Percentiles rank a stretch among this genome's conserved stretches.
Evolutionary conservation across 306 rosid species (phyloP).

Genomic region (Trichosanthes truncata): DNA sequence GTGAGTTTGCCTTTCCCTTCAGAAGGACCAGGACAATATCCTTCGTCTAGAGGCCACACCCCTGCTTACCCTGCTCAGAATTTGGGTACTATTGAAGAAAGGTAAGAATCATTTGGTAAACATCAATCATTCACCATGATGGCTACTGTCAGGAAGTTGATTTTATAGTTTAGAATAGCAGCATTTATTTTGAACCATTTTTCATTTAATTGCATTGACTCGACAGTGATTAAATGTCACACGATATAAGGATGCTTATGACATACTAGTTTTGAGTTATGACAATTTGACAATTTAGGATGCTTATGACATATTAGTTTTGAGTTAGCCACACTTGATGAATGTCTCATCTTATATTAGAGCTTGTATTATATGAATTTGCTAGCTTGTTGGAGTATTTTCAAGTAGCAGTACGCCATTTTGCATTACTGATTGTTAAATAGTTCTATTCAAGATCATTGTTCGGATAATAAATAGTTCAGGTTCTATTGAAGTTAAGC

Average conservation of each 20-base stretch:
- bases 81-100: slow-evolving; percentile 42
- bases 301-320: background rate
- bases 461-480: background rate
- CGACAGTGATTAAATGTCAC: background rate
- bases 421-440: background rate
- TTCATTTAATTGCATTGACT: background rate
- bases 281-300: background rate
- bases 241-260: background rate
- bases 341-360: background rate
- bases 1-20: slow-evolving; percentile 27
- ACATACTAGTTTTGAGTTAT: background rate
- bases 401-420: background rate
- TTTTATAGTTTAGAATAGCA: background rate
- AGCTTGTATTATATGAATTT: background rate
- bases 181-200: background rate
- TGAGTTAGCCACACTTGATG: background rate
- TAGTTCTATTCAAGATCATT: background rate
- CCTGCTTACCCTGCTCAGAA: slow-evolving; percentile 30
- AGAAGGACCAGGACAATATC: slow-evolving; percentile 32
- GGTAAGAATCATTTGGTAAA: slow-evolving; percentile 26
- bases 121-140: background rate
- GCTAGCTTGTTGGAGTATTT: background rate
- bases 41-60: slow-evolving; percentile 33
- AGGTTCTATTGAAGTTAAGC: background rate
- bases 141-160: background rate